Percentiles rank a stretch among this genome's conserved stretches.
Conservation (phyloP, 192 early-diverging fungal species). For the Thoreauomyces humboldtii region DNA sequence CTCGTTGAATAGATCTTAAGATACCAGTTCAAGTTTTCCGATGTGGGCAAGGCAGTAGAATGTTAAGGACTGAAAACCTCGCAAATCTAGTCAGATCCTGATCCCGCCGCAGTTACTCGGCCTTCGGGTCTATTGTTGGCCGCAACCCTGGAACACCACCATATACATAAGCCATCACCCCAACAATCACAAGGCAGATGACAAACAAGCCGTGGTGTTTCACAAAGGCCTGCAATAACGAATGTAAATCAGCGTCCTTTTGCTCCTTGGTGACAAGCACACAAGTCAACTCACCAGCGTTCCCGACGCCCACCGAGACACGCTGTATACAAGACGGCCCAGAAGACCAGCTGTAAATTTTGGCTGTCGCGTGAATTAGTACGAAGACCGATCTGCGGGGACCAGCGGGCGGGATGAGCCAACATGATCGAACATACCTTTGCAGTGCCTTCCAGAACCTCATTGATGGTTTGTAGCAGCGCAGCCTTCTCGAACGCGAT, state of each 20-base stretch:
- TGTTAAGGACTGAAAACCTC: too few relatives aligned
- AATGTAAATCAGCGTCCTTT: not conserved
- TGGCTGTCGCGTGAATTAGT: conserved; percentile 1
- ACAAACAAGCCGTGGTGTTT: not conserved
- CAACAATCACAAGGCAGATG: not conserved
- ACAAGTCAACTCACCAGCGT: not conserved
- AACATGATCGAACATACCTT: conserved; percentile 24
- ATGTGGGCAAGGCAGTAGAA: too few relatives aligned
- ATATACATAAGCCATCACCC: not conserved
- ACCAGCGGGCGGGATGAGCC: too few relatives aligned
- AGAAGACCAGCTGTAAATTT: conserved; percentile 6
- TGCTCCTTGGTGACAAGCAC: not conserved
- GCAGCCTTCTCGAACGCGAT: conserved; percentile 9
- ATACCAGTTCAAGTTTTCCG: too few relatives aligned
- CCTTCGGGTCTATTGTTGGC: not conserved
- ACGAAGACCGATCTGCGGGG: not conserved
- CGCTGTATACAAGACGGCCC: not conserved
- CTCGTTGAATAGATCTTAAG: too few relatives aligned
- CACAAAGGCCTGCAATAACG: not conserved
- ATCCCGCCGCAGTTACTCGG: not conserved
- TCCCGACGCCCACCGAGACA: not conserved
- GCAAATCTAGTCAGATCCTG: too few relatives aligned
- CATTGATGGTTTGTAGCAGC: conserved; percentile 22
- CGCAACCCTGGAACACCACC: conserved; percentile 6
- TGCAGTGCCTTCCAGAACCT: conserved; percentile 18